Percentiles rank a stretch among this genome's conserved stretches.
Conservation (phyloP, 495 filamentous ascomycete species). For the Pseudoneurospora amorphoporcata region DNA sequence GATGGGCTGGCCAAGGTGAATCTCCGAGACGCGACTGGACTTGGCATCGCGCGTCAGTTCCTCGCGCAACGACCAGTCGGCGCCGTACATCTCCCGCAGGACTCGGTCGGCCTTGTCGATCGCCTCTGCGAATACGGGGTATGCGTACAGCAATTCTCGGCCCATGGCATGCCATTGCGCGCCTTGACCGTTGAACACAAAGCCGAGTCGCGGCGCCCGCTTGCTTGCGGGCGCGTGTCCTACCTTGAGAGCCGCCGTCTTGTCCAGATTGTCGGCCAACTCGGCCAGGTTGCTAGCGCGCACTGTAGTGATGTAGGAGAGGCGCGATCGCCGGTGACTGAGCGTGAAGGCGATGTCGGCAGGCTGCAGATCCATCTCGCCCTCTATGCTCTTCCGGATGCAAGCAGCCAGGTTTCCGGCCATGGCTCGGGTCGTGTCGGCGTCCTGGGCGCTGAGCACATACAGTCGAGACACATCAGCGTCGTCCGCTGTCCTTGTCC, state of each 20-base stretch:
- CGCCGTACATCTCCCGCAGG: not conserved
- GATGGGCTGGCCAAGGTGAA: constrained; percentile 25
- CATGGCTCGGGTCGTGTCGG: constrained; percentile 2
- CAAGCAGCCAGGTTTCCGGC: constrained; percentile 1
- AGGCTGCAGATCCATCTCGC: not conserved
- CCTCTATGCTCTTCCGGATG: not conserved
- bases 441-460: constrained; percentile 10
- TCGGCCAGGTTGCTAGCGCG: constrained; percentile 4
- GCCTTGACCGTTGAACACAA: constrained; percentile 21
- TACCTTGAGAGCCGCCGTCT: not conserved
- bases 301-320: constrained; percentile 5
- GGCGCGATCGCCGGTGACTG: constrained; percentile 4
- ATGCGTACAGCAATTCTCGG: constrained; percentile 19
- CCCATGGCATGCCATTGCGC: constrained; percentile 39
- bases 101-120: not conserved
- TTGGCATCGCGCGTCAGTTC: not conserved
- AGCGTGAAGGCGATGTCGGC: constrained; percentile 11
- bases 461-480: not conserved
- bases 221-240: not conserved
- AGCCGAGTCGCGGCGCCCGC: constrained; percentile 3
- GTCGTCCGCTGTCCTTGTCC: not conserved
- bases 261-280: constrained; percentile 4
- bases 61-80: not conserved
- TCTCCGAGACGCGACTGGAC: constrained; percentile 6
- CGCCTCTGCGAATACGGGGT: not conserved